Evolutionary conservation across 768 basidiomycete species (phyloP), one percentile per base, ranked within the genome.

Genomic region (Rhodotorula paludigena): DNA sequence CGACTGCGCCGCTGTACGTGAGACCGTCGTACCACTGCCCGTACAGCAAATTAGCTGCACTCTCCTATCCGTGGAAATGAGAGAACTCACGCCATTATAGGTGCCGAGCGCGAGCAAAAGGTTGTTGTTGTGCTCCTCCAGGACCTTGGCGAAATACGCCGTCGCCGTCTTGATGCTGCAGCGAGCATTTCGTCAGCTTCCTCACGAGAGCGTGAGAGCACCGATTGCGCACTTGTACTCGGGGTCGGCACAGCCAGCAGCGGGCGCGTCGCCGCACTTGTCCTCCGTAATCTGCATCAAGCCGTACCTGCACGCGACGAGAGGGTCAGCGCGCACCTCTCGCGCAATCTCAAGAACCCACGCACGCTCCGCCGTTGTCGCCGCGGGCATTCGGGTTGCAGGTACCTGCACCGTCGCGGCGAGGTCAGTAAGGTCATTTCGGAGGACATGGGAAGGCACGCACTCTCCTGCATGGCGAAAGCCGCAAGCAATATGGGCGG

Each of bases 401-500:
- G 8, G 80, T 80, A 35, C 84, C 41, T 41, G 20, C 41, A n/a
- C n/a, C n/a, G n/a, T n/a, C n/a, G n/a, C n/a, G n/a, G n/a, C n/a
- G n/a, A n/a, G n/a, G n/a, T n/a, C n/a, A n/a, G n/a, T n/a, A n/a
- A n/a, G n/a, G n/a, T n/a, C n/a, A n/a, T n/a, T n/a, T n/a, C n/a
- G n/a, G n/a, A n/a, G n/a, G n/a, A n/a, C n/a, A n/a, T n/a, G n/a
- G n/a, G n/a, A n/a, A n/a, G n/a, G n/a, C n/a, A 94, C 33, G 80
- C 80, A 36, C 84, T 85, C 77, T 94, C 92, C 76, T 93, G 90
- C 88, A 94, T 87, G 47, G 90, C 90, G 69, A 94, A 87, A 0
- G 90, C 84, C 5, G 90, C 90, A 38, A 92, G 77, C 71, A 93
- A 79, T 75, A 91, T 89, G 14, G 89, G 77, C 41, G 87, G 88